Percentiles rank a stretch among this genome's conserved stretches.
Evolutionary conservation across 345 rosid genomes (phyloP).

Genomic region (Brassica juncea): DNA sequence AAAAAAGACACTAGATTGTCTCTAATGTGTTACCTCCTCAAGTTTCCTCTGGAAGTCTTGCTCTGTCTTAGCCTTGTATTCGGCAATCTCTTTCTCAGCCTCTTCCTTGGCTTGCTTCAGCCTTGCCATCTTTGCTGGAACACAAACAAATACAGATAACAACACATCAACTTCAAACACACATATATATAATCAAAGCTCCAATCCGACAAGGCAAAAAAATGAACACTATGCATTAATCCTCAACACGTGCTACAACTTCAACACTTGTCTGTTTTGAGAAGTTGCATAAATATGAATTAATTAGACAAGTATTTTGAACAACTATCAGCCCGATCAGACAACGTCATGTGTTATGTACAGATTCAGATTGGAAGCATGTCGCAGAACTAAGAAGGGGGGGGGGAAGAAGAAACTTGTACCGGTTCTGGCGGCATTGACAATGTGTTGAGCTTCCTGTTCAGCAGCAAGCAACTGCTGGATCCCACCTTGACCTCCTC

Average conservation of each 20-base stretch:
- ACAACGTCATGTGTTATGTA: background rate
- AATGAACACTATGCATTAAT: background rate
- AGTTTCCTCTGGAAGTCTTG: slow-evolving; percentile 78
- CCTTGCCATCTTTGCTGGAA: slow-evolving; percentile 73
- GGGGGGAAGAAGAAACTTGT: background rate
- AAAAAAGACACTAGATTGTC: background rate
- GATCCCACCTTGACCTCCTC: slow-evolving; percentile 74
- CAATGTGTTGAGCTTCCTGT: slow-evolving; percentile 88
- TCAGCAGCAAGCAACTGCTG: slow-evolving; percentile 92
- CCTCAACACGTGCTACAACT: background rate
- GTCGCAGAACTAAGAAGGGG: background rate
- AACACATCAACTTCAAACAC: background rate
- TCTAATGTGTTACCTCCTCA: slow-evolving; percentile 48
- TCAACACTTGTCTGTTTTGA: background rate
- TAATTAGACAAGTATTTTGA: background rate
- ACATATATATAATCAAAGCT: background rate
- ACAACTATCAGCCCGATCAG: background rate
- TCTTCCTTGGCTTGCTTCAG: slow-evolving; percentile 95
- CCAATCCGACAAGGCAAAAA: background rate
- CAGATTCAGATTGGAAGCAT: background rate
- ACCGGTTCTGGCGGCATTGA: slow-evolving; percentile 71
- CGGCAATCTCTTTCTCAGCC: slow-evolving; percentile 83
- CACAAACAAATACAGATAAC: background rate
- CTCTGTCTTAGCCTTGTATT: slow-evolving; percentile 73
- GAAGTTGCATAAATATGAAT: background rate